Evolutionary conservation across 2,329 filamentous ascomycete species (phyloP), one percentile per base, ranked within the genome.

Genomic region (Penicillium sclerotigenum): DNA sequence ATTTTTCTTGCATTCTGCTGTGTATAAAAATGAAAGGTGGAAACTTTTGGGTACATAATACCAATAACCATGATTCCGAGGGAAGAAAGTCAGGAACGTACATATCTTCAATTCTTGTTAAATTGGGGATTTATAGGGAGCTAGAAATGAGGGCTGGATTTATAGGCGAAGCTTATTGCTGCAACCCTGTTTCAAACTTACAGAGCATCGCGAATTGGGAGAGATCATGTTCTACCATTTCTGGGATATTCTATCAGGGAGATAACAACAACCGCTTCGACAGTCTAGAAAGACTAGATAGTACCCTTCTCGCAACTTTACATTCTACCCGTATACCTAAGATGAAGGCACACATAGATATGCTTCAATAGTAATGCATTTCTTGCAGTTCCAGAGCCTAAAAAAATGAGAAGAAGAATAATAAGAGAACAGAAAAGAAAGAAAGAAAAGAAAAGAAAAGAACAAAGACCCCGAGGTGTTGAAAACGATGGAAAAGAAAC

Each of bases 401-500:
- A 45, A 33, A 51, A 51, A 33, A 28, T 4, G 11, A 13, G 14
- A 42, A 38, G 52, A 14, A 28, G n/a, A 16, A 24, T 14, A 24
- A 40, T 11, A 57, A 56, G 61, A 66, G 48, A 40, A 57, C 49
- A 54, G 22, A 48, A 41, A 13, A 24, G 20, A n/a, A 42, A 38
- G 52, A 14, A 28, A 26, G 22, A 24, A 22, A 24, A 40, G 18
- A 57, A 56, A 61, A 66, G 48, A 40, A 57, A 51, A 54, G 22
- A 48, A 41, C 37, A 22, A 37, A 45, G 24, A 37, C 28, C 51
- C 52, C 31, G 22, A 26, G 47, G 47, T 52, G 47, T 52, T 18
- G 31, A 54, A 38, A 48, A 22, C 41, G 28, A 48, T 16, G 43
- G 47, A 54, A 52, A 56, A 52, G 29, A 58, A 51, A 46, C 53